These are phyloP conservation scores for Penicillium fuscoglaucum DNA, from an alignment of 2,329 filamentous ascomycete species.

Conservation along the genomic window DNA sequence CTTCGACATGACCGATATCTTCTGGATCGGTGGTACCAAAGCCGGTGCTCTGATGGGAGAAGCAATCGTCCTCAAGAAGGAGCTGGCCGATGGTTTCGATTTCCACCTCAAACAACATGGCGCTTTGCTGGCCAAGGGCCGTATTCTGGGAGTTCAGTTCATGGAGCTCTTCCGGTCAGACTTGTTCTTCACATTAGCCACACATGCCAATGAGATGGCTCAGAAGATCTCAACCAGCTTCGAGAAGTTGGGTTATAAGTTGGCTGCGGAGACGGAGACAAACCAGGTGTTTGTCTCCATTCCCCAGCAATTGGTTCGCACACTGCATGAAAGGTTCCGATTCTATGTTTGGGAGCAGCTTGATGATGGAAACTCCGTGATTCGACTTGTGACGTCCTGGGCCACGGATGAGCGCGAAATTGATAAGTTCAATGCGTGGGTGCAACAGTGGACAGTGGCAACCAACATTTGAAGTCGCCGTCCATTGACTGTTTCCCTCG, in stretches of 20 bases:
- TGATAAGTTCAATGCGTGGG: slow-evolving; percentile 37
- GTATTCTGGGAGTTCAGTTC: slow-evolving; percentile 53
- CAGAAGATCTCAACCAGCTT: slow-evolving; percentile 48
- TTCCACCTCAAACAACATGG: slow-evolving; percentile 57
- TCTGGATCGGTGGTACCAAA: slow-evolving; percentile 58
- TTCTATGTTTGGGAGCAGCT: slow-evolving; percentile 54
- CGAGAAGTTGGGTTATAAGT: slow-evolving; percentile 43
- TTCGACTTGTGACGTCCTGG: slow-evolving; percentile 54
- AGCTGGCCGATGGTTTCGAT: slow-evolving; percentile 49
- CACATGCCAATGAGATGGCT: slow-evolving; percentile 49
- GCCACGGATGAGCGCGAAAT: slow-evolving; percentile 49
- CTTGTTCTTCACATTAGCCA: slow-evolving; percentile 51
- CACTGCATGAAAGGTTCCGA: slow-evolving; percentile 45
- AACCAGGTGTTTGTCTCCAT: slow-evolving; percentile 55
- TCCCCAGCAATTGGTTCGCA: slow-evolving; percentile 41
- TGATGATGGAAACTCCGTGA: slow-evolving; percentile 42
- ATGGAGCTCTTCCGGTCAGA: slow-evolving; percentile 50
- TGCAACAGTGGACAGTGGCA: slow-evolving; percentile 29
- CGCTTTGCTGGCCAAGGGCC: slow-evolving; percentile 52
- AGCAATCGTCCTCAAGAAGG: slow-evolving; percentile 51
- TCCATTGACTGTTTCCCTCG: not conserved
- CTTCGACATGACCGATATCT: slow-evolving; percentile 52
- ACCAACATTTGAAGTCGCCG: slow-evolving; percentile 5
- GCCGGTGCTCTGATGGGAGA: slow-evolving; percentile 54
- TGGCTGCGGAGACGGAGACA: slow-evolving; percentile 51